These are phyloP conservation scores for Diaporthe ilicicola DNA, from an alignment of 2,329 filamentous ascomycete genomes.

Conservation along the genomic window DNA sequence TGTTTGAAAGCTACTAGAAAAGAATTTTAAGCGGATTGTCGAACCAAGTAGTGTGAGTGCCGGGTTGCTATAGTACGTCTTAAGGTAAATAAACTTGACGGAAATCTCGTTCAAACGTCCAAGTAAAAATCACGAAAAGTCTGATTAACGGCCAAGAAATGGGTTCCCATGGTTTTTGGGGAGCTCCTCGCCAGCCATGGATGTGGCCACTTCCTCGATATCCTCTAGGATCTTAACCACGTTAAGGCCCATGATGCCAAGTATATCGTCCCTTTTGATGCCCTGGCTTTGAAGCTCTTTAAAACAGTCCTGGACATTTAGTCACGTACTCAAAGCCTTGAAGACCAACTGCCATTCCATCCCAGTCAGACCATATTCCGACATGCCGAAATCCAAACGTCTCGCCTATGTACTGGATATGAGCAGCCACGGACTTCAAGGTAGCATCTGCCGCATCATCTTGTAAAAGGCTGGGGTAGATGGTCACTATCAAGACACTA, in stretches of 20 bases:
- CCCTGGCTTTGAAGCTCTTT: background rate
- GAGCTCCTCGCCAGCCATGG: too few species aligned
- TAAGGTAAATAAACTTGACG: too few species aligned
- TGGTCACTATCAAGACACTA: conserved; percentile 82
- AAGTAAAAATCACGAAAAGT: too few species aligned
- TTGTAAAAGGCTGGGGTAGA: conserved; percentile 46
- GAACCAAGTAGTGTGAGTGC: too few species aligned
- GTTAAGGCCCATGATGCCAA: conserved; percentile 9
- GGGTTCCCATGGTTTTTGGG: too few species aligned
- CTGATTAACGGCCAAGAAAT: too few species aligned
- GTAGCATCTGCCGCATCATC: background rate
- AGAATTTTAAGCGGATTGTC: too few species aligned
- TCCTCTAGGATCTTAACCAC: conserved; percentile 13
- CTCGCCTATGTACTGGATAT: conserved; percentile 15
- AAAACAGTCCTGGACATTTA: conserved; percentile 42
- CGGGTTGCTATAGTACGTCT: too few species aligned
- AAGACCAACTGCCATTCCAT: conserved; percentile 35
- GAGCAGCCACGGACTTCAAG: conserved; percentile 37
- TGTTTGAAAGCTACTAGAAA: too few species aligned
- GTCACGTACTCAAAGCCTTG: conserved; percentile 35
- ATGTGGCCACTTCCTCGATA: background rate
- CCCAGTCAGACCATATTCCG: conserved; percentile 41
- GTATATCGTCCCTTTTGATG: background rate
- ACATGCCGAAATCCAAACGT: conserved; percentile 40
- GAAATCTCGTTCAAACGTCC: too few species aligned